Percentiles rank a stretch among this genome's conserved stretches.
These are phyloP conservation scores for Solanum appendiculatum DNA, from an alignment of 257 asterid species.

Conservation along the genomic window DNA sequence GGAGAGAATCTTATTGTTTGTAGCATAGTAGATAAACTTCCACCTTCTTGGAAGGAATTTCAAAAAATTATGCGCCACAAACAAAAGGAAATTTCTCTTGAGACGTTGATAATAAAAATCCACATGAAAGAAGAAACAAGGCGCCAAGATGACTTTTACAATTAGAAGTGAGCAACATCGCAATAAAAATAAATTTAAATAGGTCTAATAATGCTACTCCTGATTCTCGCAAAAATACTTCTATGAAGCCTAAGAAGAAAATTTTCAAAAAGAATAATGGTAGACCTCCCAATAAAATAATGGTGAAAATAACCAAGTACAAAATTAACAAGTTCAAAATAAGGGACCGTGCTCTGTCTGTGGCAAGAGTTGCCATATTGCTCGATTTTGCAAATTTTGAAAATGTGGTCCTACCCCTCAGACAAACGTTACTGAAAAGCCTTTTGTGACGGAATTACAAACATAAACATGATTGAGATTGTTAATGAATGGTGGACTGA, in stretches of 20 bases:
- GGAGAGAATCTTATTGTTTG: background rate
- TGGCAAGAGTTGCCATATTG: background rate
- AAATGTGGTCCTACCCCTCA: background rate
- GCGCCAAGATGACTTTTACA: background rate
- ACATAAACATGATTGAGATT: background rate
- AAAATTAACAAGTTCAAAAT: no score
- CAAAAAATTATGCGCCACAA: background rate
- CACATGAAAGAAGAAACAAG: background rate
- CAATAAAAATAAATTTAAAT: no score
- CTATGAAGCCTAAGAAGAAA: background rate
- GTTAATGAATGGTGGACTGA: background rate
- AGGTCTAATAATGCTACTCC: background rate
- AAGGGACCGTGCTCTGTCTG: background rate
- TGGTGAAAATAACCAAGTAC: no score
- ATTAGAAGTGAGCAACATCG: background rate
- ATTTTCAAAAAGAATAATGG: background rate
- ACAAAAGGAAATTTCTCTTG: background rate
- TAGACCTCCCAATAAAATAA: background rate
- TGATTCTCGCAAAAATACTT: background rate
- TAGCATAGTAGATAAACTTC: no score
- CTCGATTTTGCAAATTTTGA: background rate
- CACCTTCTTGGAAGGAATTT: background rate
- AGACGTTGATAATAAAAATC: background rate
- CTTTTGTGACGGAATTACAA: no score
- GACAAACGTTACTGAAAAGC: background rate